A percentile compares a stretch with the other conserved stretches of the same genome.
These are phyloP conservation scores for Corinectria fuckeliana DNA, from an alignment of 2,329 filamentous ascomycete species.

Conservation along the genomic window DNA sequence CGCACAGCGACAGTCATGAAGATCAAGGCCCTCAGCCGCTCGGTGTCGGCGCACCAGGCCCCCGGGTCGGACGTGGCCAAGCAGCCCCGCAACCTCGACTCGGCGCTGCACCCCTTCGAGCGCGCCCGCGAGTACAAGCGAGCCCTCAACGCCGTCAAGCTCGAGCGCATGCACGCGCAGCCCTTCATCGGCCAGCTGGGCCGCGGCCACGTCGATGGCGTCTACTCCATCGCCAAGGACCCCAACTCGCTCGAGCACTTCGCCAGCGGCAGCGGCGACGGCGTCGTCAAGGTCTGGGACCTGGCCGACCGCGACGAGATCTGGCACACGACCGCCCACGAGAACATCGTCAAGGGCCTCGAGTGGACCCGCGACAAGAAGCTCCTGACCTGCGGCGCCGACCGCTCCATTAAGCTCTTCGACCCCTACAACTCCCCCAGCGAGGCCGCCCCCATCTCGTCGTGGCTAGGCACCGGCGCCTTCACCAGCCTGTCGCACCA, in stretches of 20 bases:
- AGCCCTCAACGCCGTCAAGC: constrained; percentile 78
- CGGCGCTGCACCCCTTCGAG: constrained; percentile 88
- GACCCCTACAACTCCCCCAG: constrained; percentile 81
- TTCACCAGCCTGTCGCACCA: constrained; percentile 89
- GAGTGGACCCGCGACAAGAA: constrained; percentile 88
- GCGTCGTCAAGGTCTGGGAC: constrained; percentile 93
- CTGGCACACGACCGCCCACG: constrained; percentile 83
- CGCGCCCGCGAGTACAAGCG: constrained; percentile 75
- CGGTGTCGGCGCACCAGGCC: constrained; percentile 68
- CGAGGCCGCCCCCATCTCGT: constrained; percentile 75
- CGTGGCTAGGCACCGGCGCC: constrained; percentile 82
- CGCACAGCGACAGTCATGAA: constrained; percentile 50
- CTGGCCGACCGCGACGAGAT: constrained; percentile 73
- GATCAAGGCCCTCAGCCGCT: constrained; percentile 71
- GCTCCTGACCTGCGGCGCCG: constrained; percentile 84
- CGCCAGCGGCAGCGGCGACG: constrained; percentile 88
- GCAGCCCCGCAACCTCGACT: constrained; percentile 76
- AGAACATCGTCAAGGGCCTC: constrained; percentile 91
- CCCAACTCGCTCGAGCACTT: constrained; percentile 75
- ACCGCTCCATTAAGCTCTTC: constrained; percentile 88
- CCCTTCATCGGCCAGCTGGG: constrained; percentile 86
- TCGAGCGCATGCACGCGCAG: constrained; percentile 85
- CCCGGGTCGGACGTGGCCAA: constrained; percentile 70
- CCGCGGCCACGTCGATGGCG: constrained; percentile 87
- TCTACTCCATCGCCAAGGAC: constrained; percentile 81